phyloP scores from a whole-genome alignment of 2,329 filamentous ascomycete species.

The Alternaria angustiovoidea region DNA sequence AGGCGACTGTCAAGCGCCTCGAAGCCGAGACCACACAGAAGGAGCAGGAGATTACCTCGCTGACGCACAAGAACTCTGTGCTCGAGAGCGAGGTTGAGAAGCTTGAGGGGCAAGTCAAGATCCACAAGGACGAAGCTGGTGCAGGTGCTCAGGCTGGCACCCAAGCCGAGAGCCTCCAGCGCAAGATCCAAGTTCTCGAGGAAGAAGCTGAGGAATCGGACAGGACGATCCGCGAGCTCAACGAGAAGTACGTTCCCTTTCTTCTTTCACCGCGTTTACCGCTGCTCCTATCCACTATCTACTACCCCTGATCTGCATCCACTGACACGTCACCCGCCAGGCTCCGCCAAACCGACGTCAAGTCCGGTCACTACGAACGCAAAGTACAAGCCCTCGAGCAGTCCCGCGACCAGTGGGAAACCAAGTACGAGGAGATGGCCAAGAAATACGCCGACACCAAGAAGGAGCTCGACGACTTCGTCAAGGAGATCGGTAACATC shows the following conservation, averaged over 20 bases:
- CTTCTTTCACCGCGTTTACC: neutral
- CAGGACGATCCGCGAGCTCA: slow-evolving; percentile 94
- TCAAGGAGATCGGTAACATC: slow-evolving; percentile 91
- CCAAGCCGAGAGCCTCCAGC: slow-evolving; percentile 89
- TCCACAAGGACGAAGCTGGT: slow-evolving; percentile 85
- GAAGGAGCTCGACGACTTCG: slow-evolving; percentile 92
- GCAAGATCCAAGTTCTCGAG: slow-evolving; percentile 94
- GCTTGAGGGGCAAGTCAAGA: slow-evolving; percentile 82
- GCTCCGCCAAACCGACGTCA: slow-evolving; percentile 98
- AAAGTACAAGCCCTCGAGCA: slow-evolving; percentile 97
- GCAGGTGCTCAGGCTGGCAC: slow-evolving; percentile 83
- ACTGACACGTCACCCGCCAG: slow-evolving; percentile 58
- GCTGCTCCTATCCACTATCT: neutral
- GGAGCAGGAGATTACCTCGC: slow-evolving; percentile 97
- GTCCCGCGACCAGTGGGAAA: slow-evolving; percentile 92
- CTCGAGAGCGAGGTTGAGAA: slow-evolving; percentile 93
- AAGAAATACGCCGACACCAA: slow-evolving; percentile 85
- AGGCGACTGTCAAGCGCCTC: slow-evolving; percentile 83
- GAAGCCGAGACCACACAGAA: slow-evolving; percentile 96
- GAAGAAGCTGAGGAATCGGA: slow-evolving; percentile 97
- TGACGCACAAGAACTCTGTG: slow-evolving; percentile 92
- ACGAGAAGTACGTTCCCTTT: slow-evolving; percentile 85
- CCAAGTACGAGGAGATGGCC: slow-evolving; percentile 97
- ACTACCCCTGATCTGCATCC: slow-evolving; percentile 14
- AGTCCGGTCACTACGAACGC: slow-evolving; percentile 98